These are phyloP conservation scores for Pyrenopolyporus hunteri DNA, from an alignment of 495 filamentous ascomycete genomes.

Conservation along the genomic window DNA sequence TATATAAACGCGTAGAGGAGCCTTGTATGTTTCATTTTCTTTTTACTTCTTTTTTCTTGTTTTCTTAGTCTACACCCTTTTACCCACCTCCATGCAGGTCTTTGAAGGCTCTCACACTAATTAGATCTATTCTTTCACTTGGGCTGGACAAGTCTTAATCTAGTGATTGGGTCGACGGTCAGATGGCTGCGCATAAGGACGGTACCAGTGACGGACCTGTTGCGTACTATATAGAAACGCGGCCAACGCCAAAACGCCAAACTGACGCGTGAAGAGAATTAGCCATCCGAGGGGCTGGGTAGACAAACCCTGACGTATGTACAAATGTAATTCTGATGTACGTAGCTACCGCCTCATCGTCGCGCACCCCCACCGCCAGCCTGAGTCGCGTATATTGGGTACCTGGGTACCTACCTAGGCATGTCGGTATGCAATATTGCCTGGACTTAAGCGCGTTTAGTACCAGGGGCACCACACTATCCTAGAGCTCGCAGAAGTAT, in stretches of 20 bases:
- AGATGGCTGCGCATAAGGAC: too few species aligned
- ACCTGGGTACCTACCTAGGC: neutral
- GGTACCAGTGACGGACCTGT: too few species aligned
- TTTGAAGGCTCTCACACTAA: slow-evolving; percentile 7
- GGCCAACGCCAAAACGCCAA: slow-evolving; percentile 34
- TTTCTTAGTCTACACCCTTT: neutral
- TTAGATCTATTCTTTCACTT: neutral
- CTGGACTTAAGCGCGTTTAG: too few species aligned
- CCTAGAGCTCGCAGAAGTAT: too few species aligned
- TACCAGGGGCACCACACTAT: too few species aligned
- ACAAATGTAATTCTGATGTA: too few species aligned
- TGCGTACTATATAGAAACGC: slow-evolving; percentile 28
- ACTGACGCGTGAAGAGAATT: slow-evolving; percentile 27
- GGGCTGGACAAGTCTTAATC: slow-evolving; percentile 8
- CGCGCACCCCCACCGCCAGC: slow-evolving; percentile 14
- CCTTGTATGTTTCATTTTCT: slow-evolving; percentile 20
- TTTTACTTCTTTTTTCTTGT: neutral
- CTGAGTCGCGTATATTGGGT: neutral
- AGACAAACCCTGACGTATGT: too few species aligned
- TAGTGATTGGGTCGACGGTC: slow-evolving; percentile 8
- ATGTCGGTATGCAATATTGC: too few species aligned
- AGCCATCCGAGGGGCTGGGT: slow-evolving; percentile 22
- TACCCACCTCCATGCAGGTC: too few species aligned
- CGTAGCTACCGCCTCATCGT: slow-evolving; percentile 14
- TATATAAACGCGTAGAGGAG: neutral